These are phyloP conservation scores for Anthracocystis panici-leucophaei DNA, from an alignment of 1,284 basidiomycete genomes.

Conservation along the genomic window DNA sequence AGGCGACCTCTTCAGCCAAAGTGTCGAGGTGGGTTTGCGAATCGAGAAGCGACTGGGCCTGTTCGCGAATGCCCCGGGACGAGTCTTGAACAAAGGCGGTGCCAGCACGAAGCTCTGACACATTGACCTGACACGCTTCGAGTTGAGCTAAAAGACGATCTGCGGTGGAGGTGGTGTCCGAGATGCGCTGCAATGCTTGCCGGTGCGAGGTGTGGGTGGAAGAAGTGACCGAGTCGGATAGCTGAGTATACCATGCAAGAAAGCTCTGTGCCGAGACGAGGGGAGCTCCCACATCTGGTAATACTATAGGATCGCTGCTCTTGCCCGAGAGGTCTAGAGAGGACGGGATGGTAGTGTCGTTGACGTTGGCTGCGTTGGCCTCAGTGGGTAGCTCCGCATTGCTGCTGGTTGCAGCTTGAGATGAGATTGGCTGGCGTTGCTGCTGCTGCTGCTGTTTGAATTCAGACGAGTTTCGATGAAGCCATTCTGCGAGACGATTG, in stretches of 20 bases:
- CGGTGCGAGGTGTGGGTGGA: slow-evolving; percentile 53
- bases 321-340: slow-evolving; percentile 3
- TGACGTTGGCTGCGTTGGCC: neutral
- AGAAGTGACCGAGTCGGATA: slow-evolving; percentile 47
- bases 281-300: slow-evolving; percentile 35
- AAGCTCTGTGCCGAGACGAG: slow-evolving; percentile 52
- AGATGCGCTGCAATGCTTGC: slow-evolving; percentile 37
- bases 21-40: slow-evolving; percentile 54
- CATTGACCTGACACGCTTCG: slow-evolving; percentile 54
- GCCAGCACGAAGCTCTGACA: slow-evolving; percentile 60
- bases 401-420: neutral
- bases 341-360: neutral
- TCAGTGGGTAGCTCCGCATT: neutral
- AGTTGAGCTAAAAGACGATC: slow-evolving; percentile 51
- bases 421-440: slow-evolving; percentile 2
- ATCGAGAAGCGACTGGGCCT: slow-evolving; percentile 55
- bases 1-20: slow-evolving; percentile 46
- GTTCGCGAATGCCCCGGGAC: slow-evolving; percentile 58
- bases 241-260: slow-evolving; percentile 54
- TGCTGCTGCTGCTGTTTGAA: slow-evolving; percentile 43
- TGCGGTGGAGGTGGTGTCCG: slow-evolving; percentile 42
- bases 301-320: slow-evolving; percentile 5
- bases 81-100: slow-evolving; percentile 60
- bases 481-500: slow-evolving; percentile 57
- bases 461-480: slow-evolving; percentile 39